Base-by-base conservation (phyloP, 2,329 filamentous ascomycete genomes). In the Emmonsiellopsis sp. region DNA sequence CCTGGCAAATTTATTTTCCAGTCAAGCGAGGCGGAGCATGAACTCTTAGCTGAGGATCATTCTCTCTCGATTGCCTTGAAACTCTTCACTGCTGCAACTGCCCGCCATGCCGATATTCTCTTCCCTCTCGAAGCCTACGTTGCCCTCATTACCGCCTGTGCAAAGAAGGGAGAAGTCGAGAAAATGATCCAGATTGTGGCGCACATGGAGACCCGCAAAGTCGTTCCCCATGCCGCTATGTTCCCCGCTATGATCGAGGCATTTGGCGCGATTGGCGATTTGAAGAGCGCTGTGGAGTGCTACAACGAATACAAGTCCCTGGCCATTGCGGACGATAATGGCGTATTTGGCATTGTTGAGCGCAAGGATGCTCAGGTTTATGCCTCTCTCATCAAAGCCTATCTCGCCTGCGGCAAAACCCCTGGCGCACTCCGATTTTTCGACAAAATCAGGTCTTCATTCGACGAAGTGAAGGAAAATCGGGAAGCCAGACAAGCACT, bases 171-270 rank as follows among this genome's bases (percentile, higher is more conserved):
- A 32, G 85, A 85, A 41, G 80, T 95, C 8, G 82, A 87, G 44
- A 89, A 95, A 57, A 97, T 98, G 91, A 83, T 94, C 35, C 83
- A 85, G 55, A 80, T 97, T 16, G 95, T 92, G 64, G 85, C 88
- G 59, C 89, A 97, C 69, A 94, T 97, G 90, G 89, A 95, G 69
- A 74, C 79, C 37, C 84, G 81, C 61, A 84, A 84, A 54, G 81
- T 89, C 20, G 79, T 82, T 13, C 89, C 92, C 0, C 84, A 86
- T 55, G 85, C 89, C 5, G 83, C 86, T 45, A 88, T 92, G 51
- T 97, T 95, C 72, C 87, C 90, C 1, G 81, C 85, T 15, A 95
- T 98, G 88, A 96, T 98, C 67, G 84, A 87, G n/a, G 90, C 91
- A 0, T 97, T 95, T 66, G 89, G 89, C 56, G 80, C 81, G 42